phyloP scores from a whole-genome alignment of 1,139 yeast genomes.

The Geotrichum candidum region DNA sequence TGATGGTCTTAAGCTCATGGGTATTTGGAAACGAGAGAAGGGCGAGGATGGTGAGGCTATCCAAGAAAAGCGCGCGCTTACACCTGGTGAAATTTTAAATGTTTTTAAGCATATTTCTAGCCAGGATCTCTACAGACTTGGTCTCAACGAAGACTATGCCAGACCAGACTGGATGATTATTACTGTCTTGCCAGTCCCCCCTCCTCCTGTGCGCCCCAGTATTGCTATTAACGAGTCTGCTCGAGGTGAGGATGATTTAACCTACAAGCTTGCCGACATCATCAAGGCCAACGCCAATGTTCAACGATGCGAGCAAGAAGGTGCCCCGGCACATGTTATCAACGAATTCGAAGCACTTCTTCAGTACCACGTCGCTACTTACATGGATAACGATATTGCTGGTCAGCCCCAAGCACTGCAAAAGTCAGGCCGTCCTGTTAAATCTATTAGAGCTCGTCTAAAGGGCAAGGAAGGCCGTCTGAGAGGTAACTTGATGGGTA shows the following conservation, averaged over 20 bases:
- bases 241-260: conserved; percentile 98
- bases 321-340: conserved; percentile 97
- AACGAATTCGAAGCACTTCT: conserved; percentile 92
- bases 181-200: conserved; percentile 98
- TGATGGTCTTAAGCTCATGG: conserved; percentile 93
- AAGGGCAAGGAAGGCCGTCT: conserved; percentile 99
- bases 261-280: conserved; percentile 94
- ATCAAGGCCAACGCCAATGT: conserved; percentile 94
- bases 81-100: conserved; percentile 83
- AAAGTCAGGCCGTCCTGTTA: conserved; percentile 97
- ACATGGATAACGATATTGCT: conserved; percentile 99
- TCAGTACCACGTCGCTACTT: conserved; percentile 98
- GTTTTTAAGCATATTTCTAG: conserved; percentile 87
- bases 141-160: conserved; percentile 92
- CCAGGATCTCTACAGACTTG: conserved; percentile 75
- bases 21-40: conserved; percentile 93
- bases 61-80: conserved; percentile 84
- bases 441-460: conserved; percentile 95
- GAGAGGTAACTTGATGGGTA: conserved; percentile 98
- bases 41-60: conserved; percentile 73
- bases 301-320: conserved; percentile 93
- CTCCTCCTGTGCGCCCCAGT: conserved; percentile 98
- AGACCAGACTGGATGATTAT: conserved; percentile 98
- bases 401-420: conserved; percentile 99
- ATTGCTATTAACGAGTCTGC: conserved; percentile 98